Conservation (phyloP, 495 filamentous ascomycete species). For the Penicillium fimorum region DNA sequence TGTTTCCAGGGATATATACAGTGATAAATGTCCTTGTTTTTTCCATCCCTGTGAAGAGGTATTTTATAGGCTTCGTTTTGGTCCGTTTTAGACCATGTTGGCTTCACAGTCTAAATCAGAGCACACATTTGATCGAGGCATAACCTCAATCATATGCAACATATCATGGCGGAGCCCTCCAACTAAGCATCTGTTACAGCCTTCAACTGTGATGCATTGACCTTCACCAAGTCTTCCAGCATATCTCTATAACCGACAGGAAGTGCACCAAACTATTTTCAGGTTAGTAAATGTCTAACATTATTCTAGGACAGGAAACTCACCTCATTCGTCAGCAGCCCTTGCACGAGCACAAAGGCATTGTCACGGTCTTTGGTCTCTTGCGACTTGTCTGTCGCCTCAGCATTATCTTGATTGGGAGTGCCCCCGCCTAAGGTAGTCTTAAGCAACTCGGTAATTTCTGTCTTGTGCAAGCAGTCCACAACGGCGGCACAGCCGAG, state of each 20-base stretch:
- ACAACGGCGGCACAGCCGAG: slow-evolving; percentile 53
- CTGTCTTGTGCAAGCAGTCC: slow-evolving; percentile 47
- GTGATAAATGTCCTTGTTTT: neutral
- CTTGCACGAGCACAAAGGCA: slow-evolving; percentile 58
- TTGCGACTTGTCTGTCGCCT: slow-evolving; percentile 27
- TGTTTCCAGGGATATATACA: neutral
- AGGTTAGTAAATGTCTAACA: slow-evolving; percentile 17
- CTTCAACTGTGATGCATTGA: slow-evolving; percentile 25
- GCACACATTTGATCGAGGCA: neutral
- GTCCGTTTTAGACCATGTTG: neutral
- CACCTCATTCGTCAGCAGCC: slow-evolving; percentile 55
- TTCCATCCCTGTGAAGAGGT: neutral
- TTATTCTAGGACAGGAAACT: slow-evolving; percentile 14
- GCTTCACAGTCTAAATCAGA: neutral
- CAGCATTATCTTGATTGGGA: slow-evolving; percentile 12
- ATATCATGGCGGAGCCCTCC: neutral
- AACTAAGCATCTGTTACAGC: slow-evolving; percentile 1
- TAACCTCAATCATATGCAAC: neutral
- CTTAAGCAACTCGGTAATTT: slow-evolving; percentile 48
- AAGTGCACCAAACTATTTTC: slow-evolving; percentile 30
- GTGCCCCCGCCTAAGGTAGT: slow-evolving; percentile 45
- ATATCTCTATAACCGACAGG: slow-evolving; percentile 24
- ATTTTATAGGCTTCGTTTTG: neutral
- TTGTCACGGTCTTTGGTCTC: slow-evolving; percentile 60
- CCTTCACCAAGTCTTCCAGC: slow-evolving; percentile 32